phyloP scores from a whole-genome alignment of 2,329 filamentous ascomycete genomes.

The Myriosclerotinia scirpicola region DNA sequence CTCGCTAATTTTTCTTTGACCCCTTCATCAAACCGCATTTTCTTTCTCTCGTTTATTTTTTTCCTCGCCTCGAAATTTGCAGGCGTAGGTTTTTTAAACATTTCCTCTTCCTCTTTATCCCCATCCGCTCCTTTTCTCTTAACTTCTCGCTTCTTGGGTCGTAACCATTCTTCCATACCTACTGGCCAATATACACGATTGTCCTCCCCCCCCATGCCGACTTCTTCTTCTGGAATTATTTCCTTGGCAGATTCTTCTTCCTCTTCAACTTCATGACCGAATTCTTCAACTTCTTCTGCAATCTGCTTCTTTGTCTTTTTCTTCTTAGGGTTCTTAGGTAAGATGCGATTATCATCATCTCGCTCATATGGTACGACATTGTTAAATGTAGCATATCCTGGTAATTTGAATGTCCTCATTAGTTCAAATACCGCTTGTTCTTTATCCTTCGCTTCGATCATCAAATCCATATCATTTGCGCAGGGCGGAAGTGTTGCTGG shows the following conservation, averaged over 20 bases:
- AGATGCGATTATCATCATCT: slow-evolving; percentile 68
- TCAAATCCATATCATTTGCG: slow-evolving; percentile 82
- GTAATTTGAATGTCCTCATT: slow-evolving; percentile 83
- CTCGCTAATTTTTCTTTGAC: slow-evolving; percentile 31
- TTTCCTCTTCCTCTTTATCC: slow-evolving; percentile 43
- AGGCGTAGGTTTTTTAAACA: slow-evolving; percentile 37
- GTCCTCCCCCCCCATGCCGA: slow-evolving; percentile 83
- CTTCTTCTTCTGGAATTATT: slow-evolving; percentile 56
- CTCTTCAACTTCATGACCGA: slow-evolving; percentile 40
- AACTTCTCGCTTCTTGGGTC: slow-evolving; percentile 71
- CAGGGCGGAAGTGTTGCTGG: slow-evolving; percentile 82
- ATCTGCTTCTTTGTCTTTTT: slow-evolving; percentile 45
- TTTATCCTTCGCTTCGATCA: slow-evolving; percentile 99
- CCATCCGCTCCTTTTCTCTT: slow-evolving; percentile 48
- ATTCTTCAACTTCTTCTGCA: slow-evolving; percentile 39
- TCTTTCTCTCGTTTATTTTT: slow-evolving; percentile 29
- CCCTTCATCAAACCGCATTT: slow-evolving; percentile 29
- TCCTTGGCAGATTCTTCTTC: slow-evolving; percentile 43
- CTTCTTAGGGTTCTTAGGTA: slow-evolving; percentile 48
- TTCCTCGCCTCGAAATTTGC: slow-evolving; percentile 37
- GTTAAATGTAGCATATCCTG: slow-evolving; percentile 73
- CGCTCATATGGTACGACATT: slow-evolving; percentile 76
- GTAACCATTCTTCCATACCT: slow-evolving; percentile 87
- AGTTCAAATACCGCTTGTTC: slow-evolving; percentile 95
- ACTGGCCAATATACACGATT: slow-evolving; percentile 86